A percentile compares a stretch with the other conserved stretches of the same genome.
Evolutionary conservation across 148 eudicot genomes (phyloP).

Genomic region (Rheum nobile): DNA sequence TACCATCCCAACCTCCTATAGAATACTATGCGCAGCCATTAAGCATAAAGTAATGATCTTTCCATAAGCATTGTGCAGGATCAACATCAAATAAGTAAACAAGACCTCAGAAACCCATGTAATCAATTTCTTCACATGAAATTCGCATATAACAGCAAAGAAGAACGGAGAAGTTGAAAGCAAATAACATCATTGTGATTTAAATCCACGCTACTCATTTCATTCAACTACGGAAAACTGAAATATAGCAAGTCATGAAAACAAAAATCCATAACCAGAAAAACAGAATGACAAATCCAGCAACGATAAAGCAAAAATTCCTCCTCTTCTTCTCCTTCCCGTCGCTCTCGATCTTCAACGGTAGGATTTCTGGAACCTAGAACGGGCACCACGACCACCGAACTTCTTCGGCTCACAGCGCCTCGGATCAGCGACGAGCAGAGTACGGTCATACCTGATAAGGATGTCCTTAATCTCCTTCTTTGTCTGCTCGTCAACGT

Average conservation of each 20-base stretch:
- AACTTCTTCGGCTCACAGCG: constrained; percentile 33
- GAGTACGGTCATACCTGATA: constrained; percentile 22
- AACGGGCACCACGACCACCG: constrained; percentile 29
- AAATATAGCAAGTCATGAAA: not conserved
- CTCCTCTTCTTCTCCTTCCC: not conserved
- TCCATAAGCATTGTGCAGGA: not conserved
- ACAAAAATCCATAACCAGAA: not conserved
- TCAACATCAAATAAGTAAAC: not conserved
- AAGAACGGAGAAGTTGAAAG: not conserved
- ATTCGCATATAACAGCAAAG: not conserved
- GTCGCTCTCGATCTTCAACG: constrained; percentile 22
- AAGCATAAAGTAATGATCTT: not conserved
- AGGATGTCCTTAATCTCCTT: constrained; percentile 26
- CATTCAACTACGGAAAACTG: not conserved
- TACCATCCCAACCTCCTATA: not conserved
- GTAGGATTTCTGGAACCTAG: constrained; percentile 29
- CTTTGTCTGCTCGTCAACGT: constrained; percentile 27
- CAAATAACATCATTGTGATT: not conserved
- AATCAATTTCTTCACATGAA: not conserved
- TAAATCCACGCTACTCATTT: not conserved
- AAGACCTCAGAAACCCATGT: too few species aligned
- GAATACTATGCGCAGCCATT: not conserved
- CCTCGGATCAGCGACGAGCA: constrained; percentile 26
- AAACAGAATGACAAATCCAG: not conserved
- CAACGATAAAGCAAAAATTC: not conserved